Evolutionary conservation across 495 filamentous ascomycete genomes (phyloP).

Genomic region (Melanomma pulvis-pyrius): DNA sequence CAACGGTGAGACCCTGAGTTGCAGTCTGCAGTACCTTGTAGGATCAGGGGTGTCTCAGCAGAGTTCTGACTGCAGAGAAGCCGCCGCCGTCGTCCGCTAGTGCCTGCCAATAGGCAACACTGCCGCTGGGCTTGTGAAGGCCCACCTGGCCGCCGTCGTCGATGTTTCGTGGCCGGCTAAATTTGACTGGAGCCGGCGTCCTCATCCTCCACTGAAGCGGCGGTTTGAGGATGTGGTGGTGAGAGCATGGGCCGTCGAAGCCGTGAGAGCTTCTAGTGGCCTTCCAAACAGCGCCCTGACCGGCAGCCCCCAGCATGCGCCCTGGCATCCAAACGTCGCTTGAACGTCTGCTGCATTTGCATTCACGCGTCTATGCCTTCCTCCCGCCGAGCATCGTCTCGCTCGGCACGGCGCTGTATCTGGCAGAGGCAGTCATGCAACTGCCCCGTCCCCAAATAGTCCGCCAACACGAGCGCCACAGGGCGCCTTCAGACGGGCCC

Average conservation of each 20-base stretch:
- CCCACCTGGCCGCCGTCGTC: not conserved
- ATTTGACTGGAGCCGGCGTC: conserved; percentile 13
- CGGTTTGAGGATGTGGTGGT: conserved; percentile 2
- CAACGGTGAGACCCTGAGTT: not conserved
- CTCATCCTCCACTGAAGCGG: not conserved
- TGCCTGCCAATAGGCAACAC: conserved; percentile 5
- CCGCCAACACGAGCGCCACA: conserved; percentile 21
- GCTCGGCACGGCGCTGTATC: conserved; percentile 5
- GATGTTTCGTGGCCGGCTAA: conserved; percentile 35
- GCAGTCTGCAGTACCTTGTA: not conserved
- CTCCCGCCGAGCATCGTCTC: not conserved
- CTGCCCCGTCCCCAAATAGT: not conserved
- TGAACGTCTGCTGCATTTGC: conserved; percentile 13
- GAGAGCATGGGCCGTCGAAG: conserved; percentile 20
- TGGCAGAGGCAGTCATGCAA: conserved; percentile 22
- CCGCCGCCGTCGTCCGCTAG: not conserved
- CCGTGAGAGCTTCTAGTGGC: conserved; percentile 30
- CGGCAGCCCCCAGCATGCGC: not conserved
- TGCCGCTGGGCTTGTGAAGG: not conserved
- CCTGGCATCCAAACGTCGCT: conserved; percentile 14
- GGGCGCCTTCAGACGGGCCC: conserved; percentile 21
- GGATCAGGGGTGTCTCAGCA: conserved; percentile 27
- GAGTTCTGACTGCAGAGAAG: conserved; percentile 9
- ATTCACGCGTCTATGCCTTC: not conserved
- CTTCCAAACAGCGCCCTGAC: conserved; percentile 33